Evolutionary conservation across 1,284 basidiomycete genomes (phyloP).

Genomic region (Sutorius eximius): DNA sequence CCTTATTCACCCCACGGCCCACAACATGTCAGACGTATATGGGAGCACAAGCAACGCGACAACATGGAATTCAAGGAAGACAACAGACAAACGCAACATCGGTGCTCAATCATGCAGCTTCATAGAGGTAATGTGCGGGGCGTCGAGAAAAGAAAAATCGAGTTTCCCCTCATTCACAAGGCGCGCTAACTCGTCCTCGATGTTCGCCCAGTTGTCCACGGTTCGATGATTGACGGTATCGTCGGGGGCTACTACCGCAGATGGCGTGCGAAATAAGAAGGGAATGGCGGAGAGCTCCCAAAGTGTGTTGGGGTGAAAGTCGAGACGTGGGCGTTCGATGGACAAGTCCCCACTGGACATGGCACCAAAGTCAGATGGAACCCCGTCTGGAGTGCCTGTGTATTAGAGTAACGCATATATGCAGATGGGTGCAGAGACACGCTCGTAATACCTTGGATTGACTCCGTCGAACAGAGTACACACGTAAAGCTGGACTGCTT

Average conservation of each 20-base stretch:
- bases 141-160: slow-evolving; percentile 32
- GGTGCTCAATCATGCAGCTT: slow-evolving; percentile 12
- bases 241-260: slow-evolving; percentile 8
- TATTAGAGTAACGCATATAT: slow-evolving; percentile 24
- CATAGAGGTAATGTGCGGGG: slow-evolving; percentile 18
- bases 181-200: slow-evolving; percentile 25
- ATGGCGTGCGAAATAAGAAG: slow-evolving; percentile 32
- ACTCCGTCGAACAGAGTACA: slow-evolving; percentile 18
- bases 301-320: slow-evolving; percentile 13
- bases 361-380: background rate
- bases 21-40: background rate
- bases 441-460: slow-evolving; percentile 25
- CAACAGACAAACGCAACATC: background rate
- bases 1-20: background rate
- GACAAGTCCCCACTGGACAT: background rate
- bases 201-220: slow-evolving; percentile 12
- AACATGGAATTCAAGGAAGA: slow-evolving; percentile 1
- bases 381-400: slow-evolving; percentile 9
- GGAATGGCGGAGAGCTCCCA: slow-evolving; percentile 35
- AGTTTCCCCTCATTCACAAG: slow-evolving; percentile 26
- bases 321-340: slow-evolving; percentile 9
- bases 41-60: background rate
- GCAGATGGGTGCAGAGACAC: slow-evolving; percentile 3
- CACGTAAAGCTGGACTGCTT: slow-evolving; percentile 17
- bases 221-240: background rate